Base-by-base conservation (phyloP, 345 rosid genomes). In the Alliaria petiolata region DNA sequence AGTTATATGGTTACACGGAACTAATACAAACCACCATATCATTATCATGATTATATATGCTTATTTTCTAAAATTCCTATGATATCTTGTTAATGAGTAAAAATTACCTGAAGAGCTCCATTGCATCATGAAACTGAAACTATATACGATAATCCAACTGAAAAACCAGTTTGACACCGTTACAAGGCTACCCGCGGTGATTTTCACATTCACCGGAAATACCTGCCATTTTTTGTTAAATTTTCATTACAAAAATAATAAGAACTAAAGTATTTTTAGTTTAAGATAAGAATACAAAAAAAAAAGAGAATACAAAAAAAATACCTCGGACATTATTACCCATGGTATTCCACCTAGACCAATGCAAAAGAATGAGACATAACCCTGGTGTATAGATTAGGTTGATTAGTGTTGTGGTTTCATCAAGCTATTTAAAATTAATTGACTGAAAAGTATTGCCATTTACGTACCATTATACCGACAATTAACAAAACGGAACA, bases 281-380 rank as follows among this genome's bases (percentile, higher is more conserved):
- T 7, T n/a, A 8, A 5, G 9, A 33, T 0, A 54, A 56, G 28
- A 38, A 22, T 52, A n/a, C n/a, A 39, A 60, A 16, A 3, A 15
- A 26, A 22, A 75, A 65, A 10, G 75, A 44, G 58, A 63, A 75
- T 3, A 77, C 89, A 4, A 51, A 34, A 6, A 80, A 66, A 28
- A 22, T 79, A 89, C 92, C 92, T 89, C 92, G 4, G 96, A 84
- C 89, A 87, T 84, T 43, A 86, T 72, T 42, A 83, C 66, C 81
- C 85, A 83, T 13, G 88, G 86, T 62, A 86, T 38, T 52, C 86
- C 85, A 49, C 85, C 79, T 69, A 86, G 57, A 36, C 91, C 88
- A 34, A 81, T 13, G 30, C 77, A 62, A 59, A 53, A 78, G 26
- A 64, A 42, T 12, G 61, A 34, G 22, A 71, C 13, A 53, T 53